A percentile compares a stretch with the other conserved stretches of the same genome.
phyloP scores from a whole-genome alignment of 2,329 filamentous ascomycete species.

The Trichoderma gracile region DNA sequence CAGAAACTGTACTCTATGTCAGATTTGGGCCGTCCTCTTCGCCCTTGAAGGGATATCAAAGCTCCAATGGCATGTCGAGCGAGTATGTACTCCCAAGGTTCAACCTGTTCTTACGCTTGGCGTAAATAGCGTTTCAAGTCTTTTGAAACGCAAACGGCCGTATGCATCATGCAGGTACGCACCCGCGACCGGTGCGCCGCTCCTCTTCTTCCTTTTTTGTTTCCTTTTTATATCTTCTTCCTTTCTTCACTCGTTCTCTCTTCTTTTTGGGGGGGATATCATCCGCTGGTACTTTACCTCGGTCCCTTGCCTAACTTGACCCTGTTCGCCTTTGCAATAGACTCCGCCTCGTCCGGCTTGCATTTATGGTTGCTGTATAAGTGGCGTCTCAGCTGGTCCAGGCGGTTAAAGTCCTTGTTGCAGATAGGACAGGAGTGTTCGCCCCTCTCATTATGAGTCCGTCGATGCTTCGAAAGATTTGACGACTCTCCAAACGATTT shows the following conservation, averaged over 20 bases:
- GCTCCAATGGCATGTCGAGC: not conserved
- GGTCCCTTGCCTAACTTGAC: not conserved
- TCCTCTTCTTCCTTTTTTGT: not conserved
- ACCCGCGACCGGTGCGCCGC: not conserved
- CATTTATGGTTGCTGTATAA: constrained; percentile 23
- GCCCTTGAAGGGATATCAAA: not conserved
- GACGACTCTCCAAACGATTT: constrained; percentile 65
- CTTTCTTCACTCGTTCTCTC: not conserved
- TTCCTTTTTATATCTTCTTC: not conserved
- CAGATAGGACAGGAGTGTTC: constrained; percentile 56
- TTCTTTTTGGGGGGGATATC: not conserved
- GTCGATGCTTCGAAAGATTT: constrained; percentile 65
- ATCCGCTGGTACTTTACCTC: not conserved
- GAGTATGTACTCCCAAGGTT: not conserved
- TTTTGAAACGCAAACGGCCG: not conserved
- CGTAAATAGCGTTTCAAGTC: not conserved
- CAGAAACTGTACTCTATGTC: not conserved
- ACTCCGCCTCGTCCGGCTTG: constrained; percentile 22
- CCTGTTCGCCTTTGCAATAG: not conserved
- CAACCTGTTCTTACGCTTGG: not conserved
- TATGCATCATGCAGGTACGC: not conserved
- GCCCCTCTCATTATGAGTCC: constrained; percentile 58
- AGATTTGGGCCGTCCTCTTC: not conserved
- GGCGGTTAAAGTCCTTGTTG: constrained; percentile 57
- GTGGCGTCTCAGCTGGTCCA: constrained; percentile 63